These are phyloP conservation scores for Panicum virgatum DNA, from an alignment of 202 grass and related monocot genomes.

Conservation along the genomic window DNA sequence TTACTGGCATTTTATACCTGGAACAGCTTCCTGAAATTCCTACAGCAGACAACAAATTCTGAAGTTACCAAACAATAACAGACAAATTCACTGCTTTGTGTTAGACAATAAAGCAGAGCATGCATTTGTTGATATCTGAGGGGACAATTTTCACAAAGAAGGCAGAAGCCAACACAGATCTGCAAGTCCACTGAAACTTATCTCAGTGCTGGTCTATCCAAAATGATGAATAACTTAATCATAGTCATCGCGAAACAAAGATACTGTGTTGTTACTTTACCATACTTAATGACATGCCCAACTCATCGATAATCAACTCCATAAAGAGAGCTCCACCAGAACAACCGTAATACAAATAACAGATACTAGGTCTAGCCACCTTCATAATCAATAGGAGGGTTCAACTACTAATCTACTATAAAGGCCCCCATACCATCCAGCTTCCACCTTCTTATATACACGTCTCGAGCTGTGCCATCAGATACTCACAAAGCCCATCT, in stretches of 20 bases:
- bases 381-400: slow-evolving; percentile 9
- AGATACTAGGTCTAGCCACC: background rate
- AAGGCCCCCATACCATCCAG: slow-evolving; percentile 1
- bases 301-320: background rate
- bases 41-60: background rate
- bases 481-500: slow-evolving; percentile 28
- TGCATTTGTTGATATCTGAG: background rate
- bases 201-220: background rate
- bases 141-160: background rate
- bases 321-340: slow-evolving; percentile 20
- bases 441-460: slow-evolving; percentile 34
- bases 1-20: background rate
- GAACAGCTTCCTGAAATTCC: background rate
- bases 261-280: background rate
- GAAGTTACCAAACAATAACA: background rate
- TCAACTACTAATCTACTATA: slow-evolving; percentile 6
- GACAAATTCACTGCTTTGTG: background rate
- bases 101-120: background rate
- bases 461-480: slow-evolving; percentile 1
- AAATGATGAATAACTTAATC: background rate
- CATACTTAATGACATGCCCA: background rate
- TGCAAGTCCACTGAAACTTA: background rate
- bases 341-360: background rate
- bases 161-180: background rate
- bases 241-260: background rate